Evolutionary conservation across 2,329 filamentous ascomycete species (phyloP).

Genomic region (Pseudogymnoascus sp.): DNA sequence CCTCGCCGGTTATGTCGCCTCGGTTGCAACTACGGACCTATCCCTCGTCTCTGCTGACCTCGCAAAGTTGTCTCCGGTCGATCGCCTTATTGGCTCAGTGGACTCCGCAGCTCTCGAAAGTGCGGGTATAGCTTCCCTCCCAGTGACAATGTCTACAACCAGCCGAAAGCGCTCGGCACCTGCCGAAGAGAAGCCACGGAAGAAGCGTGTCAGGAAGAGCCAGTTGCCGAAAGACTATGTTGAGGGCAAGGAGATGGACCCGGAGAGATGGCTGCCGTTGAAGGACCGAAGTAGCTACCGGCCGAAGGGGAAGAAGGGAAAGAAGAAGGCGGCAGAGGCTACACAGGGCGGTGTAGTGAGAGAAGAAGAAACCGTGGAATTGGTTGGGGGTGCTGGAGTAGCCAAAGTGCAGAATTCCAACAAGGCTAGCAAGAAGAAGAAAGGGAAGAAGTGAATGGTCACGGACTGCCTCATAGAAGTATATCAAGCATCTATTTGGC

Average conservation of each 20-base stretch:
- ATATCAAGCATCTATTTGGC: background rate
- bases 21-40: conserved; percentile 56
- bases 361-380: conserved; percentile 59
- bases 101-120: conserved; percentile 54
- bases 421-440: conserved; percentile 32
- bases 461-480: background rate
- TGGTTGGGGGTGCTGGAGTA: conserved; percentile 53
- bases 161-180: conserved; percentile 41
- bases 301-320: conserved; percentile 86
- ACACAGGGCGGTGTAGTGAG: conserved; percentile 80
- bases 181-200: conserved; percentile 36
- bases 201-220: conserved; percentile 49
- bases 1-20: conserved; percentile 77
- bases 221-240: conserved; percentile 67
- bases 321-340: conserved; percentile 66
- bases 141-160: conserved; percentile 30
- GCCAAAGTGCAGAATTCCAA: conserved; percentile 55
- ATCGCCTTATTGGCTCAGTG: conserved; percentile 50
- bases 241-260: conserved; percentile 70
- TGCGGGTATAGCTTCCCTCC: conserved; percentile 52
- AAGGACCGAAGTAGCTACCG: conserved; percentile 81
- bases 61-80: conserved; percentile 50
- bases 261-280: conserved; percentile 87
- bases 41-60: conserved; percentile 46
- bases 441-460: conserved; percentile 41